phyloP scores from a whole-genome alignment of 2,329 filamentous ascomycete species.

The Massarina eburnea region DNA sequence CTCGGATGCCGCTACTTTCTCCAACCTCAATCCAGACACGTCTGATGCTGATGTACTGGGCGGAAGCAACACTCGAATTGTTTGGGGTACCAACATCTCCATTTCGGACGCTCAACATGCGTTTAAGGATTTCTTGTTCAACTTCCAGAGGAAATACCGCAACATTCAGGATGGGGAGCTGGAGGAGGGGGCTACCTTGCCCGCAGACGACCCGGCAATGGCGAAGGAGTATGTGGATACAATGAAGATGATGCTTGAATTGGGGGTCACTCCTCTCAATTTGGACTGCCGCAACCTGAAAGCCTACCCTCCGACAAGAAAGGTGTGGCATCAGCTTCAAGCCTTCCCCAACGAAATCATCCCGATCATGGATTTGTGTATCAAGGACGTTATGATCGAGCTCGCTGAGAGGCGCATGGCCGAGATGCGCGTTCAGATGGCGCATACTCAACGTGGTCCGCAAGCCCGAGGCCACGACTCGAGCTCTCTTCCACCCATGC shows the following conservation, averaged over 20 bases:
- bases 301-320: slow-evolving; percentile 86
- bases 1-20: slow-evolving; percentile 65
- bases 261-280: slow-evolving; percentile 83
- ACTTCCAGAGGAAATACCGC: slow-evolving; percentile 91
- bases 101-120: slow-evolving; percentile 83
- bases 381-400: slow-evolving; percentile 92
- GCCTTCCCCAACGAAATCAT: slow-evolving; percentile 96
- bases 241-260: slow-evolving; percentile 85
- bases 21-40: slow-evolving; percentile 74
- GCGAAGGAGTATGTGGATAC: slow-evolving; percentile 82
- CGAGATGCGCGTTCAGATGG: slow-evolving; percentile 59
- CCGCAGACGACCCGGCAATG: slow-evolving; percentile 68
- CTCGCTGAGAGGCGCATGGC: slow-evolving; percentile 79
- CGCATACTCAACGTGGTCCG: slow-evolving; percentile 58
- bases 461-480: slow-evolving; percentile 47
- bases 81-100: slow-evolving; percentile 98
- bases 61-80: slow-evolving; percentile 76
- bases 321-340: slow-evolving; percentile 93
- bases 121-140: slow-evolving; percentile 90
- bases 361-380: slow-evolving; percentile 90
- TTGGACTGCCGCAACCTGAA: slow-evolving; percentile 88
- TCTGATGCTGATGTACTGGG: slow-evolving; percentile 89
- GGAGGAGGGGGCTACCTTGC: slow-evolving; percentile 68
- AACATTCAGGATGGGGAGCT: slow-evolving; percentile 86
- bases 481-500: slow-evolving; percentile 76